These are phyloP conservation scores for Tuber borchii DNA, from an alignment of 495 filamentous ascomycete species.

Conservation along the genomic window DNA sequence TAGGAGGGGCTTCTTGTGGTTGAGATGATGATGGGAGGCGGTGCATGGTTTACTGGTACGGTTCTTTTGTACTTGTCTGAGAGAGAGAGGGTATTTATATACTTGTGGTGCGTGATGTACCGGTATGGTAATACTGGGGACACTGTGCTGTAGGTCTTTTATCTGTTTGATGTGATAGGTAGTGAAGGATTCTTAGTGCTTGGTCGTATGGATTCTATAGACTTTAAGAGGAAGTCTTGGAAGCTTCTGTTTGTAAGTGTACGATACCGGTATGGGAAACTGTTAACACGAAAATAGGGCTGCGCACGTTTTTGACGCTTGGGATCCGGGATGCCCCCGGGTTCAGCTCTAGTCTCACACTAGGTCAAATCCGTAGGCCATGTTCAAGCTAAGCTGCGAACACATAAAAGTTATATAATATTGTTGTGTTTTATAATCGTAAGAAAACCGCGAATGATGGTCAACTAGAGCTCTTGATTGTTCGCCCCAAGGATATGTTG, in stretches of 20 bases:
- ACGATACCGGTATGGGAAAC: too few relatives aligned
- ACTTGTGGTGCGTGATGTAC: not conserved
- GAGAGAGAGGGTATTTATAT: not conserved
- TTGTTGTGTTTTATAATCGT: too few relatives aligned
- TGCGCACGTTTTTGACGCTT: not conserved
- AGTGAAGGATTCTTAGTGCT: not conserved
- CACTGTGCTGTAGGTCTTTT: not conserved
- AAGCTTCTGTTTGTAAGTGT: not conserved
- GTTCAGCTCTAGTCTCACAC: not conserved
- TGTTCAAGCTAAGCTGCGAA: not conserved
- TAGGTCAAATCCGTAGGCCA: too few relatives aligned
- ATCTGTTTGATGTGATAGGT: not conserved
- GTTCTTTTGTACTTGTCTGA: not conserved
- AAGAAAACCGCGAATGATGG: not conserved
- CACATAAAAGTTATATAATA: not conserved
- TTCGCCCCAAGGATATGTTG: not conserved
- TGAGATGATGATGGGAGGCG: not conserved
- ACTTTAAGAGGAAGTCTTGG: not conserved
- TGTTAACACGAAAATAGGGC: not conserved
- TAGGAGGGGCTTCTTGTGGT: not conserved
- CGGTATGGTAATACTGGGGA: not conserved
- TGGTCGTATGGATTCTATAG: not conserved
- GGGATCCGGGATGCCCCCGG: not conserved
- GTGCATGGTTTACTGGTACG: not conserved
- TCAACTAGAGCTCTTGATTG: not conserved